Conservation (phyloP, 768 basidiomycete species). For the Sarcomyxa edulis region DNA sequence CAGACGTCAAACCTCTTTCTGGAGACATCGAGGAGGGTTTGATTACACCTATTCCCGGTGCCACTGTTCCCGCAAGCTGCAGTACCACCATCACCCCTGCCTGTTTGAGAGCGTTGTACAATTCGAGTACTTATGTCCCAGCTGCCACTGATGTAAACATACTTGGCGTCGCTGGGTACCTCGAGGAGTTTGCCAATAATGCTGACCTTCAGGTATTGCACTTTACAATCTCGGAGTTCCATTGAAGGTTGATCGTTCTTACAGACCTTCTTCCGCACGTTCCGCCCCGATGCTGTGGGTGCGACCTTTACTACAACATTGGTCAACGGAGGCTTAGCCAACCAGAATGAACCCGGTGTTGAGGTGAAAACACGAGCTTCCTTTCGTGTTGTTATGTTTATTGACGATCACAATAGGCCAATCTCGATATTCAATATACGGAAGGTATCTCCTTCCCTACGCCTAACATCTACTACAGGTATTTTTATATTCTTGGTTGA, state of each 20-base stretch:
- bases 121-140: constrained; percentile 25
- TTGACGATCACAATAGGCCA: constrained; percentile 22
- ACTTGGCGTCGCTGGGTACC: constrained; percentile 36
- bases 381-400: constrained; percentile 2
- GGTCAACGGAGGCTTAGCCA: constrained; percentile 33
- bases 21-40: background rate
- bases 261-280: constrained; percentile 30
- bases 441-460: constrained; percentile 37
- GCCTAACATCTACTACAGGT: constrained; percentile 36
- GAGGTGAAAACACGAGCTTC: constrained; percentile 14
- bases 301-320: constrained; percentile 25
- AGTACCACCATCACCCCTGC: constrained; percentile 30
- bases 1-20: constrained; percentile 20
- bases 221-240: constrained; percentile 7
- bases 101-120: constrained; percentile 40
- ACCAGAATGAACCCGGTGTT: constrained; percentile 30
- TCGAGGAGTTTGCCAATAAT: constrained; percentile 35
- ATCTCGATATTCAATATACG: constrained; percentile 48
- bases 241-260: background rate
- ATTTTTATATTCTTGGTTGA: constrained; percentile 6
- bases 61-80: constrained; percentile 29
- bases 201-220: constrained; percentile 31
- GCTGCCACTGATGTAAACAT: constrained; percentile 24
- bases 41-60: constrained; percentile 4
- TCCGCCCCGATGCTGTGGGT: constrained; percentile 25